Evolutionary conservation across 2,329 filamentous ascomycete genomes (phyloP).

Genomic region (Fonsecaea monophora): DNA sequence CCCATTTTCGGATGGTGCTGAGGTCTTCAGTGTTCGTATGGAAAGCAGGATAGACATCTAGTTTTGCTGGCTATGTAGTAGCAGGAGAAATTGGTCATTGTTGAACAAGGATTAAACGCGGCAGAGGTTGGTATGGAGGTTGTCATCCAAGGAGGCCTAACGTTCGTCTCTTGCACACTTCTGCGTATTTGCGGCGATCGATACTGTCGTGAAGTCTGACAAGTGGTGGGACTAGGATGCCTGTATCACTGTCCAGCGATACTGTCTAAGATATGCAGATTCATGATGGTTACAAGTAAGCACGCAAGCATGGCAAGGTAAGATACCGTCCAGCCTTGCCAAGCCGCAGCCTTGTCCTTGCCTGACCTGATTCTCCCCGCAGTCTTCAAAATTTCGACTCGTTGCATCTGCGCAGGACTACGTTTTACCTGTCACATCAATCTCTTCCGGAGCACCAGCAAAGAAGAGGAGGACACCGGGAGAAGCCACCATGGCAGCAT

Average conservation of each 20-base stretch:
- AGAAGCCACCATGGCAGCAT: constrained; percentile 15
- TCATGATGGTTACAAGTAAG: constrained; percentile 20
- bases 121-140: too few relatives aligned
- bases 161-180: too few relatives aligned
- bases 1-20: neutral
- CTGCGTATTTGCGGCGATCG: too few relatives aligned
- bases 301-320: constrained; percentile 7
- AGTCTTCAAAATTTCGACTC: constrained; percentile 15
- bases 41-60: neutral
- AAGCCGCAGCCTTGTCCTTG: neutral
- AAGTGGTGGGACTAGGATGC: neutral
- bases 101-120: neutral
- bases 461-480: neutral
- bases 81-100: neutral
- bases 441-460: neutral
- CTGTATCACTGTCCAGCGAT: neutral
- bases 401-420: neutral
- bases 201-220: too few relatives aligned
- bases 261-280: neutral
- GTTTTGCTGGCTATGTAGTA: neutral
- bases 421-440: neutral
- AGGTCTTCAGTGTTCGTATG: neutral
- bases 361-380: constrained; percentile 13
- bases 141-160: too few relatives aligned
- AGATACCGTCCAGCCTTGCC: neutral